Evolutionary conservation across 2,329 filamentous ascomycete genomes (phyloP).

Genomic region (Blastomyces emzantsi): DNA sequence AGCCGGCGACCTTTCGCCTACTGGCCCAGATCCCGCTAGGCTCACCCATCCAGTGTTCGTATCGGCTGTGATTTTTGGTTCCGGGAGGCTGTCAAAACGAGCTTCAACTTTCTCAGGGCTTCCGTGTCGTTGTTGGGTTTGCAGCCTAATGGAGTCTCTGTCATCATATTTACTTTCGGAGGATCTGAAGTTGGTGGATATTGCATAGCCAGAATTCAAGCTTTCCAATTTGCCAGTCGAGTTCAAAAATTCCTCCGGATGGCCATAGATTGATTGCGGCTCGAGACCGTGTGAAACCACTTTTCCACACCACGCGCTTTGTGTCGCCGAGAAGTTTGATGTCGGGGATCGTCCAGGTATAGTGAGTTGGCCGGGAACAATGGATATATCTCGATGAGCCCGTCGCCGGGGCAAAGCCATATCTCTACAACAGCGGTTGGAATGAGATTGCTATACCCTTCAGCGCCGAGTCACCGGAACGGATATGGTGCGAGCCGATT

Average conservation of each 20-base stretch:
- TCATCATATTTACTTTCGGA: background rate
- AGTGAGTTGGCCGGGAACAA: background rate
- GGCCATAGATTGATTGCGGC: background rate
- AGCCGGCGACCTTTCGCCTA: background rate
- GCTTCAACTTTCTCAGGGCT: background rate
- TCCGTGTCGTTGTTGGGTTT: background rate
- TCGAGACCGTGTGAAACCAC: background rate
- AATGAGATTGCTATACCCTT: background rate
- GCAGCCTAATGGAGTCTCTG: background rate
- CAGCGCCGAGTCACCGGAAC: background rate
- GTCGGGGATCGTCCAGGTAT: background rate
- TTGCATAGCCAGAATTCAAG: background rate
- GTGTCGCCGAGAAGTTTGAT: background rate
- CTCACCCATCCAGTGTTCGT: background rate
- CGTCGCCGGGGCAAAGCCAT: conserved; percentile 4
- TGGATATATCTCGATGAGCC: background rate
- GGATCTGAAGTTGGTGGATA: background rate
- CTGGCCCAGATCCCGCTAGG: background rate
- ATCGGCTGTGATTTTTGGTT: background rate
- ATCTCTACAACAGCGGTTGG: background rate
- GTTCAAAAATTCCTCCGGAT: background rate
- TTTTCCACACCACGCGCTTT: background rate
- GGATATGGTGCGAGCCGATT: background rate
- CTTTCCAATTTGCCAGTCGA: background rate
- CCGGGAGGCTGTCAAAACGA: background rate